Conservation (phyloP, 2,329 filamentous ascomycete species). For the Diaporthe vexans region DNA sequence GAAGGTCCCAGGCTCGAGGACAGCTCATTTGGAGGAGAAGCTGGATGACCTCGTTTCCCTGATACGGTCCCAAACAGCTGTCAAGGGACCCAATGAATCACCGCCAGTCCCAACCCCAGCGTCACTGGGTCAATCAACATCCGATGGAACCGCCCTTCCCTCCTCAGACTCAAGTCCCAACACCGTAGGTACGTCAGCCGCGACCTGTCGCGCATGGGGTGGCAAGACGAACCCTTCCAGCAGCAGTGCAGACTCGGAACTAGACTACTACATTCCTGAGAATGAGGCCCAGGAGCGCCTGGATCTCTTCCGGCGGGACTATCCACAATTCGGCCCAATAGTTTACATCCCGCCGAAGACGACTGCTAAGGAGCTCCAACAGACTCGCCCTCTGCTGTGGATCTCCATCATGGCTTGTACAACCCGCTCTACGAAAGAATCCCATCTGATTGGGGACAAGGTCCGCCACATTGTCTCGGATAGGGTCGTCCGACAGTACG, state of each 20-base stretch:
- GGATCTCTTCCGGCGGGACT: slow-evolving; percentile 55
- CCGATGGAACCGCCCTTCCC: slow-evolving; percentile 17
- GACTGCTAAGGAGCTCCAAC: slow-evolving; percentile 55
- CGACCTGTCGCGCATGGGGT: neutral
- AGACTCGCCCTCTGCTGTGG: slow-evolving; percentile 63
- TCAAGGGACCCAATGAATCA: neutral
- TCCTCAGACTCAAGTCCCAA: slow-evolving; percentile 37
- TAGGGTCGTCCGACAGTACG: slow-evolving; percentile 62
- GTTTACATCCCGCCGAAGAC: slow-evolving; percentile 54
- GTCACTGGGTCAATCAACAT: neutral
- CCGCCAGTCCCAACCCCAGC: neutral
- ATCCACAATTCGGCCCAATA: slow-evolving; percentile 60
- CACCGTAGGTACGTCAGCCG: neutral
- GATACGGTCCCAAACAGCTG: slow-evolving; percentile 49
- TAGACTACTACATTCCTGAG: slow-evolving; percentile 28
- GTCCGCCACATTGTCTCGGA: slow-evolving; percentile 60
- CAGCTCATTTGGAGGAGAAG: slow-evolving; percentile 63
- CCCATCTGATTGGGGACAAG: slow-evolving; percentile 55
- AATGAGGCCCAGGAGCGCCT: slow-evolving; percentile 57
- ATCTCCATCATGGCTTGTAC: slow-evolving; percentile 63
- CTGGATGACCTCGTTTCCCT: slow-evolving; percentile 63
- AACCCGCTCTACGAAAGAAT: slow-evolving; percentile 57
- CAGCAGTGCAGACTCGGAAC: neutral
- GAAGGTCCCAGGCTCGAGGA: slow-evolving; percentile 53
- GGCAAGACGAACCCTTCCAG: slow-evolving; percentile 13